Conservation (phyloP, 805 yeast genomes). For the Metschnikowia lachancei region DNA sequence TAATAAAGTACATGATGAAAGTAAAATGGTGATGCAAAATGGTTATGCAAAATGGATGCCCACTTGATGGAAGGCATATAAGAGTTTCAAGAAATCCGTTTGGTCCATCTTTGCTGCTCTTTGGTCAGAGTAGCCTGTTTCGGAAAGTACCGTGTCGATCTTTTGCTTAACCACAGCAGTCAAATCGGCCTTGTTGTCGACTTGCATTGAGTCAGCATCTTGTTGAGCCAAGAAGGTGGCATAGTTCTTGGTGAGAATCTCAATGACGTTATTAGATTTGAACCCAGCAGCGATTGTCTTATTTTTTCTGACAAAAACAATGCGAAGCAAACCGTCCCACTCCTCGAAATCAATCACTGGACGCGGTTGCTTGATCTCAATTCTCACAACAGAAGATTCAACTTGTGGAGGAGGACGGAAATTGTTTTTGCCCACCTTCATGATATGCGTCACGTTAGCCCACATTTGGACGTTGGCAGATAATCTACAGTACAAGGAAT, state of each 20-base stretch:
- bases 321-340: slow-evolving; percentile 94
- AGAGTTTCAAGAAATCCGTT: slow-evolving; percentile 80
- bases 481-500: slow-evolving; percentile 82
- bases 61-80: slow-evolving; percentile 93
- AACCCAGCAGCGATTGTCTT: slow-evolving; percentile 92
- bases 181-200: slow-evolving; percentile 43
- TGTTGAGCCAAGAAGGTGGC: slow-evolving; percentile 64
- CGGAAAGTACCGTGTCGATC: slow-evolving; percentile 68
- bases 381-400: slow-evolving; percentile 91
- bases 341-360: slow-evolving; percentile 93
- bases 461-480: slow-evolving; percentile 99
- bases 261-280: slow-evolving; percentile 74
- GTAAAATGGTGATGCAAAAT: slow-evolving; percentile 57
- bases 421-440: slow-evolving; percentile 97
- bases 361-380: slow-evolving; percentile 87
- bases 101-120: slow-evolving; percentile 95
- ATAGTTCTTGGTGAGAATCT: slow-evolving; percentile 84
- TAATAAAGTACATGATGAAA: slow-evolving; percentile 6
- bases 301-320: slow-evolving; percentile 90
- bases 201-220: slow-evolving; percentile 41
- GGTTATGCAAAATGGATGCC: slow-evolving; percentile 89
- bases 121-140: slow-evolving; percentile 78
- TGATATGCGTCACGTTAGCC: slow-evolving; percentile 97
- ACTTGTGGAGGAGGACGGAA: slow-evolving; percentile 99
- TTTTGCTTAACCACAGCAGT: slow-evolving; percentile 58